phyloP scores from a whole-genome alignment of 192 early-diverging fungal species.

The Helicostylum pulchrum region DNA sequence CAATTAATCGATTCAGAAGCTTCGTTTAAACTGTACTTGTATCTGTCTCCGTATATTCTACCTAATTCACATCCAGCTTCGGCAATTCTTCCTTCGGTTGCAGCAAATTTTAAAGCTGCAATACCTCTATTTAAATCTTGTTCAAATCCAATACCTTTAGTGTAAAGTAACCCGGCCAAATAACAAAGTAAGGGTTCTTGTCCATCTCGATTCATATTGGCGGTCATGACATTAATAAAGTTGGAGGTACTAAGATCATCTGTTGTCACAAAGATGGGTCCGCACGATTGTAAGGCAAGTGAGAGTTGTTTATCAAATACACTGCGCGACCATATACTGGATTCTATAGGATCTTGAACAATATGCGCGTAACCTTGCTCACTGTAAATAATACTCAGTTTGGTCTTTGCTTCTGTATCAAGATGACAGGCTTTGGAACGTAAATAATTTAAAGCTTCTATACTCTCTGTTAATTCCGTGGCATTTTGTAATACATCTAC shows the following conservation, averaged over 20 bases:
- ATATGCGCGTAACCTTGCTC: slow-evolving; percentile 1
- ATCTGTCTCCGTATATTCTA: slow-evolving; percentile 28
- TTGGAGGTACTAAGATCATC: background rate
- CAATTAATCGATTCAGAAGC: slow-evolving; percentile 15
- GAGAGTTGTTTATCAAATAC: slow-evolving; percentile 34
- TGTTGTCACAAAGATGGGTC: background rate
- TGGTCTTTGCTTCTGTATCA: slow-evolving; percentile 30
- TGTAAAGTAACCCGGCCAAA: slow-evolving; percentile 23
- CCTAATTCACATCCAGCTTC: slow-evolving; percentile 34
- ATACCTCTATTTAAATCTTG: slow-evolving; percentile 22
- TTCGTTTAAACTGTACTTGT: slow-evolving; percentile 24
- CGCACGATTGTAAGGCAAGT: slow-evolving; percentile 12
- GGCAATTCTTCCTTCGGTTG: background rate
- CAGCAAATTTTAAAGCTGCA: slow-evolving; percentile 11
- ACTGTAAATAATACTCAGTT: slow-evolving; percentile 25
- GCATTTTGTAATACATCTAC: background rate
- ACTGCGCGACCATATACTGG: slow-evolving; percentile 29
- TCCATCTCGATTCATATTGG: background rate
- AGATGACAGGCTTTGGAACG: slow-evolving; percentile 13
- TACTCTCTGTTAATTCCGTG: background rate
- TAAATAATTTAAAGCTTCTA: slow-evolving; percentile 15
- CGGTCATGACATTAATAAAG: slow-evolving; percentile 1
- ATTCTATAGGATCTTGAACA: slow-evolving; percentile 15
- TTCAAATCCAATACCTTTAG: slow-evolving; percentile 21
- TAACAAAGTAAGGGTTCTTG: slow-evolving; percentile 16